Percentiles rank a stretch among this genome's conserved stretches.
Evolutionary conservation across 2,329 filamentous ascomycete species (phyloP).

Genomic region (Bimuria novae-zelandiae): DNA sequence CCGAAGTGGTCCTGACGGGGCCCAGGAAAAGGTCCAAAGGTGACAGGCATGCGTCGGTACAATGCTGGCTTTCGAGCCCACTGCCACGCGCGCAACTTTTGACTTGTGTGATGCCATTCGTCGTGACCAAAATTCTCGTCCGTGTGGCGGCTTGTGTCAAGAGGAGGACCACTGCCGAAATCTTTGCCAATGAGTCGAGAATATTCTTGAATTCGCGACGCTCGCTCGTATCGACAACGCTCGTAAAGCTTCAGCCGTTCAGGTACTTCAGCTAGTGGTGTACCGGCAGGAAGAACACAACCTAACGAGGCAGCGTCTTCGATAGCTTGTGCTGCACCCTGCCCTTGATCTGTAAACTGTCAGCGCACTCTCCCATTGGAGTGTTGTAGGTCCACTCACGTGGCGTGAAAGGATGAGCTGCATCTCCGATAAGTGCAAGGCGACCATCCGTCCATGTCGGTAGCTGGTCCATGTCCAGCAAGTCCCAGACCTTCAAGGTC

Average conservation of each 20-base stretch:
- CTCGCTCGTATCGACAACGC: slow-evolving; percentile 61
- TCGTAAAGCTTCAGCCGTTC: slow-evolving; percentile 65
- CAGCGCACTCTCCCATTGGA: not conserved
- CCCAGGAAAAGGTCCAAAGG: slow-evolving; percentile 49
- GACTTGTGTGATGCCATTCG: slow-evolving; percentile 60
- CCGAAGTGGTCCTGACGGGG: slow-evolving; percentile 42
- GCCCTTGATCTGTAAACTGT: slow-evolving; percentile 55
- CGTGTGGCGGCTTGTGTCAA: slow-evolving; percentile 47
- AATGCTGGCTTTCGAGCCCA: slow-evolving; percentile 49
- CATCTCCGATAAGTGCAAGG: slow-evolving; percentile 66
- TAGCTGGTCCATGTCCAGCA: slow-evolving; percentile 63
- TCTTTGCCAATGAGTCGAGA: slow-evolving; percentile 60
- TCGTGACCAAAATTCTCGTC: slow-evolving; percentile 63
- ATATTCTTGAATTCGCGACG: slow-evolving; percentile 61
- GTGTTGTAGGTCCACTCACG: slow-evolving; percentile 52
- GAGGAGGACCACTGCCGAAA: slow-evolving; percentile 39
- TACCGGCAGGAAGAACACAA: slow-evolving; percentile 58
- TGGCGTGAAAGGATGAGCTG: slow-evolving; percentile 70
- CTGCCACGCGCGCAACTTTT: slow-evolving; percentile 57
- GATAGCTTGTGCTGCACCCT: slow-evolving; percentile 67
- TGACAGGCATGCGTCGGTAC: slow-evolving; percentile 50
- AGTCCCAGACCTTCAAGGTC: slow-evolving; percentile 44
- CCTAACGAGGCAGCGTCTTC: slow-evolving; percentile 67
- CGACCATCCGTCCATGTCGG: slow-evolving; percentile 59
- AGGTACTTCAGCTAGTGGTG: slow-evolving; percentile 52